Base-by-base conservation (phyloP, 805 yeast genomes). In the Cyberlindnera meyerae region DNA sequence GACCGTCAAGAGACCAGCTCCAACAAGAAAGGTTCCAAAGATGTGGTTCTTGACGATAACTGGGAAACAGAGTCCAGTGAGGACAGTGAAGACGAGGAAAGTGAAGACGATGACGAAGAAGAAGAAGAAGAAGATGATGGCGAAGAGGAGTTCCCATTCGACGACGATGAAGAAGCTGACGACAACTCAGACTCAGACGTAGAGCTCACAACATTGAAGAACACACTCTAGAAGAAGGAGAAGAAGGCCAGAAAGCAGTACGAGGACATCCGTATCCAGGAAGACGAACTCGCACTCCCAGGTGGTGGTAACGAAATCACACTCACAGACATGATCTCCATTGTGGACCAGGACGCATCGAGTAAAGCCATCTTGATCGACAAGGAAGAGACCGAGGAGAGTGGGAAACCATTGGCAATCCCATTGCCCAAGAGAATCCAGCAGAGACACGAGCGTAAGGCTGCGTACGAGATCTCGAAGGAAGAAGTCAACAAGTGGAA, bases 401-500 rank as follows among this genome's bases (percentile, higher is more conserved):
- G 62, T 14, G 48, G 62, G 13, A 68, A 69, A 43, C 70, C 90
- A 2, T 62, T 87, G 33, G 73, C 82, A 0, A 79, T 87, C 11
- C 97, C 97, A 2, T 68, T 88, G 37, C 96, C 97, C 1, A 75
- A 77, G 51, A 76, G 95, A 47, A 79, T 90, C 37, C 95, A 88
- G 60, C 75, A 84, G 49, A 77, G 93, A 55, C 74, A 82, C 47
- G 96, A 89, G 49, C 74, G 97, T 55, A 72, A 70, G 39, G 97
- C 90, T 2, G 97, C 98, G 0, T 89, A 84, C 57, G 94, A 85
- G 39, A 73, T 93, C 24, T 78, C 96, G 30, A 87, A 81, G 48
- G 82, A 81, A 29, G 95, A 93, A 55, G 84, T 90, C 6, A 71
- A 77, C 41, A 83, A 82, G 60, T 93, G 98, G 97, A 75, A 79